Evolutionary conservation across 2,329 filamentous ascomycete genomes (phyloP), one percentile per base, ranked within the genome.

Genomic region (Nigrospora osmanthi): DNA sequence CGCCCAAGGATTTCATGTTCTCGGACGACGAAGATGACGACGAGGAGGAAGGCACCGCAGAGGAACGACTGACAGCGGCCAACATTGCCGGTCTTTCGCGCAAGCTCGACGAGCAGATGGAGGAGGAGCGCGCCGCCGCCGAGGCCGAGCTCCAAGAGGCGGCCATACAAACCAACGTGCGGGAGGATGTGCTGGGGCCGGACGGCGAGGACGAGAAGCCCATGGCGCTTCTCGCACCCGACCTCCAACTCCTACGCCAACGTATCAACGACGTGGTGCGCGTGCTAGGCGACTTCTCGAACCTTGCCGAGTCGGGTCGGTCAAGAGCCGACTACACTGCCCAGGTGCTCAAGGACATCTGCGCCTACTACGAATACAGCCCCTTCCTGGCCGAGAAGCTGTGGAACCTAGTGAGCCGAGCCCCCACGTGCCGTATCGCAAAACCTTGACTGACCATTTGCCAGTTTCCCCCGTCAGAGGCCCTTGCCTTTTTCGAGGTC

Each of bases 11-110:
- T 52, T 38, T 39, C 36, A 88, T 95, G 73, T 98, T 95, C 73
- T 97, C 93, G 0, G 93, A 97, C 52, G 91, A 97, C 59, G 89
- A 95, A 56, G 93, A 97, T 52, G 93, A 97, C 52, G 91, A 97
- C 59, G 89, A 94, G 55, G 87, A 91, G 52, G 84, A 89, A 42
- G 90, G 86, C 1, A 89, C 94, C 56, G 84, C 81, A 6, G 89
- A 95, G 67, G 90, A 96, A 68, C 85, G 83, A 62, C 76, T 98
- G 54, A 98, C 89, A 42, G 90, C 90, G 2, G 93, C 93, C 50
- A 98, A 98, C 65, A 97, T 98, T 51, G 93, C 85, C 57, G 93
- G 93, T 47, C 71, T 98, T 45, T 90, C 91, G 45, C 77, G 82
- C 55, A 91, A 89, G 64, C 68, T 98, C 46, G 91, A 98, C 62